Evolutionary conservation across 129 eudicot species (phyloP), one percentile per base, ranked within the genome.

Genomic region (Centaurea solstitialis): DNA sequence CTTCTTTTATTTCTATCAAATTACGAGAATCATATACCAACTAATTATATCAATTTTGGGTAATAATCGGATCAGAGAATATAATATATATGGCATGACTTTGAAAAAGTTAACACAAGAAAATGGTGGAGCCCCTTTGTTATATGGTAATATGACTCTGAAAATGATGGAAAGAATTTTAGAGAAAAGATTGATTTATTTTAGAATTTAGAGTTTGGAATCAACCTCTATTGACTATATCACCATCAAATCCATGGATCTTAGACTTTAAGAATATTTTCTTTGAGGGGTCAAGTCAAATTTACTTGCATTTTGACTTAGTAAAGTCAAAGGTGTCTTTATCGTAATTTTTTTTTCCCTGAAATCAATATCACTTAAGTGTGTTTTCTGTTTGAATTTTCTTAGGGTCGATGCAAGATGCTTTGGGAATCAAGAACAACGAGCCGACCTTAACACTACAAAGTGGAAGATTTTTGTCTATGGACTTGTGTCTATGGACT

Each of bases 121-220:
- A 80, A 70, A 73, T 75, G 75, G 85, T 81, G 85, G 85, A 43
- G 17, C 80, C 80, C 70, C 37, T 67, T 75, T 74, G 76, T 76
- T 81, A 81, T 75, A 81, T 81, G 85, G 41, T 81, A 75, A 11
- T 81, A 69, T 75, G 85, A 81, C 85, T 76, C 75, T 75, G 85
- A 81, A 81, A 81, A 81, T 47, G 76, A 75, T 75, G 39, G 80
- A 75, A 79, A 79, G 71, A 75, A 68, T 81, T 81, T 81, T 74
- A 18, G 68, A 75, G 76, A 68, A 75, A 81, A 81, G 71, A 81
- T 81, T 59, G 76, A 81, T 81, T 70, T 41, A 81, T 41, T 74
- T 67, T 28, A 23, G 80, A 81, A 53, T 66, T 74, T 81, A 11
- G 85, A 81, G 47, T 73, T 66, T 81, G 79, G 80, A 81, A 81